These are phyloP conservation scores for Penicillium goetzii DNA, from an alignment of 495 filamentous ascomycete species.

Conservation along the genomic window DNA sequence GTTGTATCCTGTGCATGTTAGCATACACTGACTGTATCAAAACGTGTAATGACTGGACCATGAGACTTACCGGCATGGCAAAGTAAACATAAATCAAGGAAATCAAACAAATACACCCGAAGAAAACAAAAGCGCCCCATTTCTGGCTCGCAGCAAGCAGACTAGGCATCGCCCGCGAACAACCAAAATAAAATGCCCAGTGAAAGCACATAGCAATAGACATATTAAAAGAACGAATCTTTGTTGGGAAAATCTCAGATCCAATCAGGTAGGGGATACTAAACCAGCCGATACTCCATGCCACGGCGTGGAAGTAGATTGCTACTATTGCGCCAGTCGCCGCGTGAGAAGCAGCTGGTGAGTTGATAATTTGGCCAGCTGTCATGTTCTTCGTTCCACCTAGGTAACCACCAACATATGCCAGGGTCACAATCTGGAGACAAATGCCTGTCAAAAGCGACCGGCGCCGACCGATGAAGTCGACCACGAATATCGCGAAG, in stretches of 20 bases:
- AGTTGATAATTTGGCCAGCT: constrained; percentile 14
- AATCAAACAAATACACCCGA: constrained; percentile 25
- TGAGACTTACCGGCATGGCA: constrained; percentile 30
- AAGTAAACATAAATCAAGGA: constrained; percentile 31
- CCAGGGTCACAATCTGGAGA: constrained; percentile 27
- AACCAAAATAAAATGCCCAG: constrained; percentile 66
- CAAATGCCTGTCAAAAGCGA: constrained; percentile 40
- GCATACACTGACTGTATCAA: background rate
- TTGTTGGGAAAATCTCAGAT: constrained; percentile 66
- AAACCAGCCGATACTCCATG: constrained; percentile 70
- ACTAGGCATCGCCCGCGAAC: constrained; percentile 48
- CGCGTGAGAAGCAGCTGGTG: constrained; percentile 26
- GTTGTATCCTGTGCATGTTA: constrained; percentile 26
- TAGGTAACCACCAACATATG: constrained; percentile 27
- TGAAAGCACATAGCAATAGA: constrained; percentile 50
- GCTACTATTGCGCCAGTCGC: constrained; percentile 56
- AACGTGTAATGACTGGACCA: background rate
- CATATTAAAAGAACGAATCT: constrained; percentile 32
- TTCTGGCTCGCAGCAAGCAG: constrained; percentile 37
- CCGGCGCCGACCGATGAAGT: constrained; percentile 65
- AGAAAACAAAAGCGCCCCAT: constrained; percentile 35
- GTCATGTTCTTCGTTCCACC: constrained; percentile 22
- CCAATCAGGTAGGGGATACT: constrained; percentile 67
- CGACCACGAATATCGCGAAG: constrained; percentile 67
- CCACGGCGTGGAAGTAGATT: constrained; percentile 59